These are phyloP conservation scores for Neofusicoccum sp. DNA, from an alignment of 2,329 filamentous ascomycete species.

Conservation along the genomic window DNA sequence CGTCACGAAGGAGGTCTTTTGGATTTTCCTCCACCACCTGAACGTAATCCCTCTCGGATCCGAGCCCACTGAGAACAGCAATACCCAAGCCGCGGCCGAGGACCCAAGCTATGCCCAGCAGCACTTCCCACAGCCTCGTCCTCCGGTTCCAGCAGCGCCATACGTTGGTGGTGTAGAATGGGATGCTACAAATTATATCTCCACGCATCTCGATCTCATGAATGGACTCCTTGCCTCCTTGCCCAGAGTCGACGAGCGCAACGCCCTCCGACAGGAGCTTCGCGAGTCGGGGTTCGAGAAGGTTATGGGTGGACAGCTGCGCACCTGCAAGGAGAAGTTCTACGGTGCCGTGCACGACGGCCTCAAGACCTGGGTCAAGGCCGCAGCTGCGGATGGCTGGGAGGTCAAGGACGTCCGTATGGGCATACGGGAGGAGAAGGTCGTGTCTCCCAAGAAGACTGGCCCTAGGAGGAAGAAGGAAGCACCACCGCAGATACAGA, in stretches of 20 bases:
- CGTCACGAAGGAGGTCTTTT: conserved; percentile 97
- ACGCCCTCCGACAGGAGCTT: conserved; percentile 74
- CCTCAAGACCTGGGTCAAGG: conserved; percentile 85
- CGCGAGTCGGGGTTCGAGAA: conserved; percentile 88
- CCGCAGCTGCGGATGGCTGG: conserved; percentile 87
- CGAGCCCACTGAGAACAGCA: conserved; percentile 22
- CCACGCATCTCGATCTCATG: conserved; percentile 87
- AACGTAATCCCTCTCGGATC: conserved; percentile 75
- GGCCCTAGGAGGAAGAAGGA: conserved; percentile 37
- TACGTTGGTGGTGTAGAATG: conserved; percentile 98
- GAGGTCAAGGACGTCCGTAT: conserved; percentile 78
- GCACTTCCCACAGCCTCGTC: conserved; percentile 82
- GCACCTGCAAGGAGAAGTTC: conserved; percentile 97
- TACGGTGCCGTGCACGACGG: conserved; percentile 90
- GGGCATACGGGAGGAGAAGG: conserved; percentile 51
- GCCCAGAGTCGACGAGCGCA: conserved; percentile 70
- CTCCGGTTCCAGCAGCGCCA: conserved; percentile 89
- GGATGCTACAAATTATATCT: conserved; percentile 97
- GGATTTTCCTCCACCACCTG: conserved; percentile 95
- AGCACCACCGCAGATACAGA: conserved; percentile 39
- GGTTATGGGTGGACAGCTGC: conserved; percentile 78
- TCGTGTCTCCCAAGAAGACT: conserved; percentile 34
- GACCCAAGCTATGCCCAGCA: conserved; percentile 56
- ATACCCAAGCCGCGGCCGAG: neutral
- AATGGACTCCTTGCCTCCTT: conserved; percentile 88